phyloP scores from a whole-genome alignment of 164 flowering plant genomes.

The Echeveria elegans region DNA sequence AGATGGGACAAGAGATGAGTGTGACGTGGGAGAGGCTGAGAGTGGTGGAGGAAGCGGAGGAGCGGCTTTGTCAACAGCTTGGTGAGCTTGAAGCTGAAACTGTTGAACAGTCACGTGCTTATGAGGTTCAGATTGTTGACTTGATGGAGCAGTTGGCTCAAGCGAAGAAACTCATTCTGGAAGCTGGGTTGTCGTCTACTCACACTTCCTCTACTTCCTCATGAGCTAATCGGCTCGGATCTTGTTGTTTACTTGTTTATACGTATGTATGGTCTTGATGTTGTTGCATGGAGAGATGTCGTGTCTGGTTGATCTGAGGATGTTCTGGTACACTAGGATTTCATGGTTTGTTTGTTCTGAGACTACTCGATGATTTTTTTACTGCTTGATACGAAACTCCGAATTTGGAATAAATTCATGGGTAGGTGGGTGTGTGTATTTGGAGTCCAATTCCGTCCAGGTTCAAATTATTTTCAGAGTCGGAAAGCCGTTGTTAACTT shows the following conservation, averaged over 20 bases:
- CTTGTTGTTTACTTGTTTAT: not conserved
- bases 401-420: not conserved
- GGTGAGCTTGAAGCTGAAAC: constrained; percentile 83
- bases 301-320: not conserved
- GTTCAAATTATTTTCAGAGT: not conserved
- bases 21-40: constrained; percentile 31
- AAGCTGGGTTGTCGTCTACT: constrained; percentile 1
- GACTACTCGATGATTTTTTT: not conserved
- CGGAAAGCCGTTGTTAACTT: no score
- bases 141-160: constrained; percentile 48
- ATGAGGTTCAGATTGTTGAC: constrained; percentile 30
- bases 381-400: not conserved
- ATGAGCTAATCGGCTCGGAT: no score
- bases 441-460: not conserved
- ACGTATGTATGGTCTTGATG: not conserved
- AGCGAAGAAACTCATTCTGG: constrained; percentile 30
- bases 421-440: not conserved
- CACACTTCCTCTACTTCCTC: not conserved
- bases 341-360: not conserved
- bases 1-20: constrained; percentile 39
- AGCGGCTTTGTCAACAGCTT: constrained; percentile 59
- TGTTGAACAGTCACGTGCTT: constrained; percentile 45
- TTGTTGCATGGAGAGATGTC: not conserved
- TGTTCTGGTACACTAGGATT: not conserved
- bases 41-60: constrained; percentile 77